Base-by-base conservation (phyloP, 2,329 filamentous ascomycete genomes). In the Beauveria sp. region DNA sequence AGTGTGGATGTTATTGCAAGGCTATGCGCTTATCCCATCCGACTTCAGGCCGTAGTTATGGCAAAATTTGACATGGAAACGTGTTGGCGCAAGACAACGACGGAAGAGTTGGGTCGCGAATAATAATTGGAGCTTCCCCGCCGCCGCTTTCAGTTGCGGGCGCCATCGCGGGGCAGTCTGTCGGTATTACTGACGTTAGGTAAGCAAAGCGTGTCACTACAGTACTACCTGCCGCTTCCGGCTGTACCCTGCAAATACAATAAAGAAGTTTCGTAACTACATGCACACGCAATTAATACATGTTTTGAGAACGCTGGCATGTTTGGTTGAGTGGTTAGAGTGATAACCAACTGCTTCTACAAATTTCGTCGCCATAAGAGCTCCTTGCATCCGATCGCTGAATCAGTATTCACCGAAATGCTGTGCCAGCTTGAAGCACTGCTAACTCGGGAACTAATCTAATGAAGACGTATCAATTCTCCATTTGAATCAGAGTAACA, bases 51-150 rank as follows among this genome's bases (percentile, higher is more conserved):
- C 14, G 42, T 16, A 10, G 20, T 40, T 48, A 9, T 50, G 14
- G 20, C 26, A 9, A 34, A 53, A 14, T 48, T 53, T 56, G 40
- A n/a, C 49, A 18, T 42, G 28, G 38, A 28, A 26, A 61, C 20
- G 45, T 51, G 54, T 28, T 51, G 50, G 46, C 51, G 60, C 52
- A 57, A 57, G 54, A 34, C 40, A 18, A 42, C 43, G 28, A 49
- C 42, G 54, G 49, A 54, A 48, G 22, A 43, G 55, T 49, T 51
- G 53, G 50, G 61, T n/a, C n/a, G n/a, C n/a, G n/a, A n/a, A n/a
- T n/a, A 62, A 62, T 62, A 57, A 62, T 51, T 62, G 60, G 60
- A 62, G 52, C 60, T 46, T 62, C 60, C 60, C 46, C 60, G 52
- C 60, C 52, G 54, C 43, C 24, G 60, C 52, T 54, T 54, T 14